phyloP scores from a whole-genome alignment of 169 alveolate species.

The Eimeria sp. region DNA sequence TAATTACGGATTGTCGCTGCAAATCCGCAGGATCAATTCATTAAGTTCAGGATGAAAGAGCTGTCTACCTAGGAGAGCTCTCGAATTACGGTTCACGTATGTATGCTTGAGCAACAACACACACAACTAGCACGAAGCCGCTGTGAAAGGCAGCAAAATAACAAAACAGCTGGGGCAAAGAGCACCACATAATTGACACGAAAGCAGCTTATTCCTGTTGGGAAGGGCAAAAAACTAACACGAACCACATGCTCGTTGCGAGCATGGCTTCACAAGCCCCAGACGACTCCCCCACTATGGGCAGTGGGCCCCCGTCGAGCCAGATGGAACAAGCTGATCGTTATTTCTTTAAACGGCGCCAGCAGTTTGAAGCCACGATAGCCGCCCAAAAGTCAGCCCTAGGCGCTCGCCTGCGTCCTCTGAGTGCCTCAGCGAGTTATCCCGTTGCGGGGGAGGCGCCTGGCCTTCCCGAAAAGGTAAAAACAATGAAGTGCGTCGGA shows the following conservation, averaged over 20 bases:
- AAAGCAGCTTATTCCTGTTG: not conserved
- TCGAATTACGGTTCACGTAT: too few species aligned
- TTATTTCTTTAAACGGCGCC: conserved; percentile 28
- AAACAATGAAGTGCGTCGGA: conserved; percentile 6
- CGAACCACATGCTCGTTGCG: not conserved
- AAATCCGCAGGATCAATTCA: too few species aligned
- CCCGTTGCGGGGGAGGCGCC: not conserved
- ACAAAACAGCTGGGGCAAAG: too few species aligned
- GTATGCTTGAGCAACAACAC: too few species aligned
- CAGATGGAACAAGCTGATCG: conserved; percentile 38
- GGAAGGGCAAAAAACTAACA: too few species aligned
- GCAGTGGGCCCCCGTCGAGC: not conserved
- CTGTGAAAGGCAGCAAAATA: too few species aligned
- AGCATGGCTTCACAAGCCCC: not conserved
- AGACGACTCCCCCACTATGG: not conserved
- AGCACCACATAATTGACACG: too few species aligned
- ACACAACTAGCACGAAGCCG: too few species aligned
- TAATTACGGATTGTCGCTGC: too few species aligned
- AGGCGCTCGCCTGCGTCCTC: not conserved
- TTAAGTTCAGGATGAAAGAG: too few species aligned
- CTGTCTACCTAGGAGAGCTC: too few species aligned
- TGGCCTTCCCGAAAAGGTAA: not conserved
- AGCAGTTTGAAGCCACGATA: conserved; percentile 21
- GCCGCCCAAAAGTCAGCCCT: not conserved
- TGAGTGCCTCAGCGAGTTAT: not conserved